Evolutionary conservation across 2,329 filamentous ascomycete genomes (phyloP).

Genomic region (Lachnellula willkommii): DNA sequence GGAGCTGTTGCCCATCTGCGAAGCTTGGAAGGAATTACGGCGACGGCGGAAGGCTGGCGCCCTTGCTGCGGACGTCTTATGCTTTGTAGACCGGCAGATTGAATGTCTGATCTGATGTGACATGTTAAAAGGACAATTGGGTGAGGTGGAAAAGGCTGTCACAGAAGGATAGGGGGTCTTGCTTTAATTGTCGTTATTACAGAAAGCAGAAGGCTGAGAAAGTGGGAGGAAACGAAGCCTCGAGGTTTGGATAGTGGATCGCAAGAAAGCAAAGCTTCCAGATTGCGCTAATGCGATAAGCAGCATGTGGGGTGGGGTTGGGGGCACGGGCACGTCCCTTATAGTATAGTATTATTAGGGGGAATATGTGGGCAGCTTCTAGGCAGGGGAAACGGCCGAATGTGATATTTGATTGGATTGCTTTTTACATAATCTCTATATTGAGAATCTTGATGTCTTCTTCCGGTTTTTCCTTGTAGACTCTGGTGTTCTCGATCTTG

Average conservation of each 20-base stretch:
- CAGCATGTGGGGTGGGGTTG: background rate
- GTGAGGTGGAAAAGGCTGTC: background rate
- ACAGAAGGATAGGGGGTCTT: background rate
- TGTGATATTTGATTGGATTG: background rate
- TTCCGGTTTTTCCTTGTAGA: constrained; percentile 85
- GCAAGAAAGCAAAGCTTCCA: background rate
- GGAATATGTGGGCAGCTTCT: background rate
- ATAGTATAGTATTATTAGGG: background rate
- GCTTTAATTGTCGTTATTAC: background rate
- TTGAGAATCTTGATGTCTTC: constrained; percentile 97
- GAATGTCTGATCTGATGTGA: constrained; percentile 1
- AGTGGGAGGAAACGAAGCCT: background rate
- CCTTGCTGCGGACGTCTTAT: background rate
- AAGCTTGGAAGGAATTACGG: background rate
- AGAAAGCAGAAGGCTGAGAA: background rate
- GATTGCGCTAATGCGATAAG: constrained; percentile 7
- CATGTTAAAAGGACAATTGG: background rate
- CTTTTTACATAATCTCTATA: constrained; percentile 46
- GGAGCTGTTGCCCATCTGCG: background rate
- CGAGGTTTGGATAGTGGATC: background rate
- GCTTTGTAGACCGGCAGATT: constrained; percentile 1
- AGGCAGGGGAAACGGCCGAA: background rate
- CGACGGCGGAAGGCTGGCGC: background rate
- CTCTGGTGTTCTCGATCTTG: constrained; percentile 86
- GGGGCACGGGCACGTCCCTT: too few species aligned